These are phyloP conservation scores for Lodderomyces parapsilosis DNA, from an alignment of 1,139 yeast species.

Conservation along the genomic window DNA sequence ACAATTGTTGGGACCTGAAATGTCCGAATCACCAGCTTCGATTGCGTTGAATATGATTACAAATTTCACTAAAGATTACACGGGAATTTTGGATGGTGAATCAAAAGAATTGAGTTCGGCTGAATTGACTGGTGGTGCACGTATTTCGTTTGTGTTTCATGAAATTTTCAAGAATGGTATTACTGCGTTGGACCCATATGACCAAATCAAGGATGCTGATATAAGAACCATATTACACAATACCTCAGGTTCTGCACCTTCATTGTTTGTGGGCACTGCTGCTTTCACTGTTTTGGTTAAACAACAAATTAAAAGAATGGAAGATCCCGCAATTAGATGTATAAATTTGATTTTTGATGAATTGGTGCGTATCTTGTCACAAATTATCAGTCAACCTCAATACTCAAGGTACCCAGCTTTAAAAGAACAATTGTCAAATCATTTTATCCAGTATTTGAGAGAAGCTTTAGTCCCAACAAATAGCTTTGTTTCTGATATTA, in stretches of 20 bases:
- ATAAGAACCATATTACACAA: slow-evolving; percentile 97
- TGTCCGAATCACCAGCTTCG: slow-evolving; percentile 85
- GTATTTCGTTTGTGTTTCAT: slow-evolving; percentile 96
- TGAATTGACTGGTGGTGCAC: slow-evolving; percentile 95
- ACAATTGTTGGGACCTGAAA: slow-evolving; percentile 74
- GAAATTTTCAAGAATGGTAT: slow-evolving; percentile 94
- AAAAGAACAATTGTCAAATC: slow-evolving; percentile 80
- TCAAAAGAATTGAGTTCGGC: slow-evolving; percentile 81
- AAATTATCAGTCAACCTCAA: slow-evolving; percentile 76
- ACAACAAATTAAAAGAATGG: slow-evolving; percentile 92
- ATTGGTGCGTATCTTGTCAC: slow-evolving; percentile 84
- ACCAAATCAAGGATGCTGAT: slow-evolving; percentile 94
- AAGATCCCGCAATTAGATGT: slow-evolving; percentile 90
- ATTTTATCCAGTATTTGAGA: slow-evolving; percentile 77
- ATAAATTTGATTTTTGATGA: slow-evolving; percentile 91
- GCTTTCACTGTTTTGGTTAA: slow-evolving; percentile 96
- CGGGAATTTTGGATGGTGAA: slow-evolving; percentile 90
- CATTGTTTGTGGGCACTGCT: slow-evolving; percentile 94
- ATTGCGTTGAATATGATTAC: slow-evolving; percentile 90
- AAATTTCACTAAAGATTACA: slow-evolving; percentile 88
- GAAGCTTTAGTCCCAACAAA: slow-evolving; percentile 83
- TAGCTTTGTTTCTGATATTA: slow-evolving; percentile 78
- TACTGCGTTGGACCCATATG: slow-evolving; percentile 92
- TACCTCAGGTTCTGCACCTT: slow-evolving; percentile 97
- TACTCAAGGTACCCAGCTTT: slow-evolving; percentile 87